phyloP scores from a whole-genome alignment of 2,329 filamentous ascomycete species.

The Sporothrix mexicana region DNA sequence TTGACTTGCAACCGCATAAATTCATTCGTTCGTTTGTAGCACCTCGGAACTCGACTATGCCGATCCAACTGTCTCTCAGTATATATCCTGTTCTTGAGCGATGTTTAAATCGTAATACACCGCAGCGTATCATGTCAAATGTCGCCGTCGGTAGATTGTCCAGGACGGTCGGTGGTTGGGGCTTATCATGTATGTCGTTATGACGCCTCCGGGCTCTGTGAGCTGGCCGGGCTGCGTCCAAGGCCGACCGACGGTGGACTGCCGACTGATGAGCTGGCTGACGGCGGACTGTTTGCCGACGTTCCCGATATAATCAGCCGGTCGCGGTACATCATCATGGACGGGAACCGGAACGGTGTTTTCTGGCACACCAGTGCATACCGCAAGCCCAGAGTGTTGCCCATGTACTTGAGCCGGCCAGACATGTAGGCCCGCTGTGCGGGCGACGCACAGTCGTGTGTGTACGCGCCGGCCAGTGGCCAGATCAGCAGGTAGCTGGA shows the following conservation, averaged over 20 bases:
- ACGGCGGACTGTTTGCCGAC: neutral
- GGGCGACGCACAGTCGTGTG: conserved; percentile 65
- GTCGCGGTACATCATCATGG: conserved; percentile 65
- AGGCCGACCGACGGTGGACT: neutral
- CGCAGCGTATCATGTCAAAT: too few relatives aligned
- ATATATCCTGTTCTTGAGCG: neutral
- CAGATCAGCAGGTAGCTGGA: conserved; percentile 65
- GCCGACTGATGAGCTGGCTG: neutral
- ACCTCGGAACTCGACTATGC: neutral
- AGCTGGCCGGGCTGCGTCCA: neutral
- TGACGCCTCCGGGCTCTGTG: neutral
- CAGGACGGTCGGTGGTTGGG: too few relatives aligned
- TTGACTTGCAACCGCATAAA: neutral
- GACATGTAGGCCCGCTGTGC: conserved; percentile 62
- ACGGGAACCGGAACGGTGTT: conserved; percentile 64
- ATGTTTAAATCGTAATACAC: neutral
- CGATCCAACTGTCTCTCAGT: neutral
- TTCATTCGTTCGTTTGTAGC: neutral
- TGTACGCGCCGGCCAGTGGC: conserved; percentile 60
- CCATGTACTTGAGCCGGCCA: conserved; percentile 61
- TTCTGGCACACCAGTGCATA: conserved; percentile 53
- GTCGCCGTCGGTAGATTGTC: too few relatives aligned
- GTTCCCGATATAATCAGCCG: conserved; percentile 47
- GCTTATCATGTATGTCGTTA: neutral
- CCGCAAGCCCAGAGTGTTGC: conserved; percentile 60